Percentiles rank a stretch among this genome's conserved stretches.
Evolutionary conservation across 2,329 filamentous ascomycete species (phyloP).

Genomic region (Hymenoscyphus occultus): DNA sequence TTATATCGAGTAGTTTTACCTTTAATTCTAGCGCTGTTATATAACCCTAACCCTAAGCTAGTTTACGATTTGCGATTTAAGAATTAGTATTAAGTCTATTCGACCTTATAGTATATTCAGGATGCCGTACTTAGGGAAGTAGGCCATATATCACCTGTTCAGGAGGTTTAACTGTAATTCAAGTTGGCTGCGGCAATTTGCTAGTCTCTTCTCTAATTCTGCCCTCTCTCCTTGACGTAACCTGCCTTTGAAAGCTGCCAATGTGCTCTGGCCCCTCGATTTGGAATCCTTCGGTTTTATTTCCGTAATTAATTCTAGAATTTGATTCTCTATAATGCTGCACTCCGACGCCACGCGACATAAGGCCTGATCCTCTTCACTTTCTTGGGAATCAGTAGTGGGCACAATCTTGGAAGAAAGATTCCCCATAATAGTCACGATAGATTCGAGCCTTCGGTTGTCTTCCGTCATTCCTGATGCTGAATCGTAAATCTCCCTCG

Average conservation of each 20-base stretch:
- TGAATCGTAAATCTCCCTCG: not conserved
- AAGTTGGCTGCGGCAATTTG: not conserved
- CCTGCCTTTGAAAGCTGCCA: not conserved
- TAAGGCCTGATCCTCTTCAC: not conserved
- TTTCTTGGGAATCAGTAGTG: no score
- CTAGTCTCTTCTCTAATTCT: not conserved
- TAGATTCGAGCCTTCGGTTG: not conserved
- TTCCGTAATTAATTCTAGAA: not conserved
- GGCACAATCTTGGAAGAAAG: not conserved
- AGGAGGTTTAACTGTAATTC: not conserved
- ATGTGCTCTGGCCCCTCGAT: no score
- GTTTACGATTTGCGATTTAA: no score
- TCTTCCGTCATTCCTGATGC: not conserved
- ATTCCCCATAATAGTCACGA: not conserved
- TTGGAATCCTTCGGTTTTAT: not conserved
- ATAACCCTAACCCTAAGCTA: no score
- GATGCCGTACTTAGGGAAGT: no score
- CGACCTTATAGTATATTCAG: no score
- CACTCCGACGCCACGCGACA: not conserved
- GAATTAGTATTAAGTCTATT: no score
- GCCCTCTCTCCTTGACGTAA: no score
- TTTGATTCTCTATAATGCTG: not conserved
- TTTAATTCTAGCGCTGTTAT: no score
- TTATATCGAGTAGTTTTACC: no score
- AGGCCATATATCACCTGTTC: not conserved